Evolutionary conservation across 768 basidiomycete genomes (phyloP).

Genomic region (Suillus subalutaceus): DNA sequence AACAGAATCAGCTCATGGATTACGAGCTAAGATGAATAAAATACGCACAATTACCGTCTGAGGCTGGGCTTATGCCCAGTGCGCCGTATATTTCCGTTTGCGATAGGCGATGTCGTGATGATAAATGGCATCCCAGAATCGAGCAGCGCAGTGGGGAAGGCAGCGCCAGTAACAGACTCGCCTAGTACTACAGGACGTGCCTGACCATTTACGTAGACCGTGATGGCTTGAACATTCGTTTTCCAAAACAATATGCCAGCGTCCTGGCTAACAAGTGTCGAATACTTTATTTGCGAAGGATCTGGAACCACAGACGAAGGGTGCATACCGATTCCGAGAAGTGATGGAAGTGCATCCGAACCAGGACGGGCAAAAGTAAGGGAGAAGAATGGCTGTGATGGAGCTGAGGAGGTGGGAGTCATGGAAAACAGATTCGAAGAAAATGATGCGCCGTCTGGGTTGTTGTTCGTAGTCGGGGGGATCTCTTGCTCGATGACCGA

Average conservation of each 20-base stretch:
- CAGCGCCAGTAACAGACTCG: conserved; percentile 38
- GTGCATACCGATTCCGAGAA: conserved; percentile 72
- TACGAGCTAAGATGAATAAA: conserved; percentile 1
- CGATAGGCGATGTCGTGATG: conserved; percentile 58
- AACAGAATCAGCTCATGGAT: conserved; percentile 15
- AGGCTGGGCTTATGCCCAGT: conserved; percentile 57
- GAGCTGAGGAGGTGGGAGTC: conserved; percentile 53
- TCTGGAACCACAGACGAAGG: conserved; percentile 55
- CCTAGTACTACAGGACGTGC: conserved; percentile 44
- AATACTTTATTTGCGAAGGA: conserved; percentile 54
- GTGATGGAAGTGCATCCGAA: conserved; percentile 53
- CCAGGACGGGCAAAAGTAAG: conserved; percentile 72
- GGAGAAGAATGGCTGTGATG: conserved; percentile 65
- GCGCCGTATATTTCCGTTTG: conserved; percentile 82
- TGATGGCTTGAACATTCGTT: conserved; percentile 54
- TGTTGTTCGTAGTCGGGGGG: conserved; percentile 48
- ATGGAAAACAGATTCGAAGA: conserved; percentile 74
- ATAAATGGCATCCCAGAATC: conserved; percentile 75
- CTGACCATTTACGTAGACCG: conserved; percentile 57
- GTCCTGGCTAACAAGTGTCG: conserved; percentile 42
- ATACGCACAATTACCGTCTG: conserved; percentile 66
- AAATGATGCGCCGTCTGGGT: conserved; percentile 67
- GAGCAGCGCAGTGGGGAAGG: conserved; percentile 65
- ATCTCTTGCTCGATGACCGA: conserved; percentile 62
- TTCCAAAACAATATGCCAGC: conserved; percentile 65